Evolutionary conservation across 2,329 filamentous ascomycete species (phyloP), one percentile per base, ranked within the genome.

Genomic region (Pseudofabraea citricarpa): DNA sequence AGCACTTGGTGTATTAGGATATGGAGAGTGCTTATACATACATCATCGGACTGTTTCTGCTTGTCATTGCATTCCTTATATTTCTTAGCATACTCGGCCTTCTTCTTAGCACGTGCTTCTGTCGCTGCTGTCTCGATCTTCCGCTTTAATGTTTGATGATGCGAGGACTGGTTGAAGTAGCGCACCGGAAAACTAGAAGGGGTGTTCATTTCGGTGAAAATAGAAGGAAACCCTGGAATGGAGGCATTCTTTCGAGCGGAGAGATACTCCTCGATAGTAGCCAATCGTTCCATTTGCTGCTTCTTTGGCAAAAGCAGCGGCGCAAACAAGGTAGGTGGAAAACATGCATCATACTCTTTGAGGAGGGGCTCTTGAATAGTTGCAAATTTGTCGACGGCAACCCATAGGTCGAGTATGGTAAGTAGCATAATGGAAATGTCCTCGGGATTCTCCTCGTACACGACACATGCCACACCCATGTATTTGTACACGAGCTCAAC

Each of bases 331-430:
- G 51, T 33, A 0, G 41, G 9, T 0, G 67, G 64, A 1, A 83
- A 55, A 4, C 68, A 68, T 0, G 72, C 64, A 6, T 66, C 55
- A 47, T 77, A 83, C 0, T 75, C 56, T 0, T 5, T 6, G 0
- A 83, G 53, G 5, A 77, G 47, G 0, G 67, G 61, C n/a, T 66
- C 61, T 0, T 60, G 43, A 1, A 43, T 12, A 2, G 65, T 60
- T 1, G 71, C 70, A 2, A 64, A 62, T 40, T 63, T 71, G 47
- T 85, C 79, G 23, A 72, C 69, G 0, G 73, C 74, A 6, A 77
- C 55, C 81, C 80, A 85, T 0, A 84, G 56, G 42, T 83, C 77
- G 3, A 79, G 50, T 0, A 75, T 51, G 0, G 71, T 76, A 0
- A 85, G 64, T 3, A 79, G 44, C 72, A 81, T 80, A 4, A 70